phyloP scores from a whole-genome alignment of 192 early-diverging fungal species.

The Kappamyces sp. region DNA sequence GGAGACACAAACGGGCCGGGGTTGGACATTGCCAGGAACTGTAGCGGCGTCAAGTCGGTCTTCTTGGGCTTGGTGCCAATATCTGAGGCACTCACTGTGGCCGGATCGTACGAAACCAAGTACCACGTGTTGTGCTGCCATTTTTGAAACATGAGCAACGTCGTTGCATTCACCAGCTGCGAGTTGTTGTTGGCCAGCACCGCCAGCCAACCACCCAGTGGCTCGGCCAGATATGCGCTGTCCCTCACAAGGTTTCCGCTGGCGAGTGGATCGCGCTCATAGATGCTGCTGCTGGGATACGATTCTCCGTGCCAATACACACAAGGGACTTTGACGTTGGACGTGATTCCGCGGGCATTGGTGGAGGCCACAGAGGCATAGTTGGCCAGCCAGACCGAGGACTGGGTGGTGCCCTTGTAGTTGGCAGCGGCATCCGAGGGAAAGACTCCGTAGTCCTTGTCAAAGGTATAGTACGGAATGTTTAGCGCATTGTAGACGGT shows the following conservation, averaged over 20 bases:
- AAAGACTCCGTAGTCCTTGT: conserved; percentile 17
- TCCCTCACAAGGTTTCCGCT: neutral
- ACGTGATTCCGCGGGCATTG: neutral
- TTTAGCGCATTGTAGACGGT: neutral
- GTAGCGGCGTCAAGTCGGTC: too few species aligned
- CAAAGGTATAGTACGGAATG: conserved; percentile 21
- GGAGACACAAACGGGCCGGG: too few species aligned
- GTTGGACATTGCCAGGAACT: too few species aligned
- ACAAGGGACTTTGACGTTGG: neutral
- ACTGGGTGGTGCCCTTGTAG: neutral
- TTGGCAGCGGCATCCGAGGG: conserved; percentile 13
- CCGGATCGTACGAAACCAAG: conserved; percentile 20
- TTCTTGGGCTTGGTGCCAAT: too few species aligned
- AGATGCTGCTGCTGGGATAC: neutral
- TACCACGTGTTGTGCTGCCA: conserved; percentile 34
- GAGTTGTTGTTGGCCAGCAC: neutral
- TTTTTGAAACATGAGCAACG: conserved; percentile 15
- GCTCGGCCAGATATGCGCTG: neutral
- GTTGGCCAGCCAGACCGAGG: conserved; percentile 29
- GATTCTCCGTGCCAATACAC: conserved; percentile 1
- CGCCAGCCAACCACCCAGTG: neutral
- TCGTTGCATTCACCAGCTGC: neutral
- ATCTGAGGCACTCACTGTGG: too few species aligned
- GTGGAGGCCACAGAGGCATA: conserved; percentile 5
- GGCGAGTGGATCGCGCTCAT: neutral